These are phyloP conservation scores for Neotropicomus parvogracilis DNA, from an alignment of 1,284 basidiomycete genomes.

Conservation along the genomic window DNA sequence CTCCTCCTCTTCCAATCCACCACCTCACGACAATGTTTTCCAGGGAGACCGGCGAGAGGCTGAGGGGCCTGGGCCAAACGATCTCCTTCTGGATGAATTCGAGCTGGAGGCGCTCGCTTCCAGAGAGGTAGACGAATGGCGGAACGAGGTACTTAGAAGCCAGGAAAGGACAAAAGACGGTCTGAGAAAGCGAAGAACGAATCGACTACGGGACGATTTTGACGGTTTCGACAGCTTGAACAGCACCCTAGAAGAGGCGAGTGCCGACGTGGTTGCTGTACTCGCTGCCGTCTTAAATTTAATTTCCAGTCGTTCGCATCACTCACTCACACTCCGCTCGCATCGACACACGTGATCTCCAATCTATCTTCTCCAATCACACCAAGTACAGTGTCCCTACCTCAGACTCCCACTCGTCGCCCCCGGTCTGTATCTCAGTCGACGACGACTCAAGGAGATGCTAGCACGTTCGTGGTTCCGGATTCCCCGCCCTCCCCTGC, in stretches of 20 bases:
- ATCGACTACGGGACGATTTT: constrained; percentile 10
- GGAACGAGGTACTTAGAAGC: constrained; percentile 38
- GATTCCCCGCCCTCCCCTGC: not conserved
- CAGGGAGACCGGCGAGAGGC: constrained; percentile 12
- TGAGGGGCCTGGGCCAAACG: constrained; percentile 2
- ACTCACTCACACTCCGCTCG: constrained; percentile 43
- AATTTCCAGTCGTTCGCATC: constrained; percentile 35
- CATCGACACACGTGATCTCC: constrained; percentile 48
- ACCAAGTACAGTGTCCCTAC: constrained; percentile 28
- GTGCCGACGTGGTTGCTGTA: constrained; percentile 7
- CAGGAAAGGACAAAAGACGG: constrained; percentile 14
- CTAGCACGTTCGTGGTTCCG: not conserved
- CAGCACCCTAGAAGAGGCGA: constrained; percentile 45
- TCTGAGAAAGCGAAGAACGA: constrained; percentile 17
- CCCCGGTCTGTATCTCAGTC: constrained; percentile 24
- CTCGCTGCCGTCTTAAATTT: constrained; percentile 1
- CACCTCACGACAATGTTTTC: constrained; percentile 3
- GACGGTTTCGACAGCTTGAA: constrained; percentile 22
- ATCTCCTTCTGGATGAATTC: constrained; percentile 23
- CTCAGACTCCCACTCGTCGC: constrained; percentile 18
- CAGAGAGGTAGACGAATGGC: constrained; percentile 54
- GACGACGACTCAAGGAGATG: constrained; percentile 14
- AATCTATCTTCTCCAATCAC: constrained; percentile 42
- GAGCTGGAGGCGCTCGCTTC: constrained; percentile 51
- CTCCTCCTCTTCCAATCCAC: constrained; percentile 17